These are phyloP conservation scores for Aspergillus luchuensis DNA, from an alignment of 2,329 filamentous ascomycete genomes.

Conservation along the genomic window DNA sequence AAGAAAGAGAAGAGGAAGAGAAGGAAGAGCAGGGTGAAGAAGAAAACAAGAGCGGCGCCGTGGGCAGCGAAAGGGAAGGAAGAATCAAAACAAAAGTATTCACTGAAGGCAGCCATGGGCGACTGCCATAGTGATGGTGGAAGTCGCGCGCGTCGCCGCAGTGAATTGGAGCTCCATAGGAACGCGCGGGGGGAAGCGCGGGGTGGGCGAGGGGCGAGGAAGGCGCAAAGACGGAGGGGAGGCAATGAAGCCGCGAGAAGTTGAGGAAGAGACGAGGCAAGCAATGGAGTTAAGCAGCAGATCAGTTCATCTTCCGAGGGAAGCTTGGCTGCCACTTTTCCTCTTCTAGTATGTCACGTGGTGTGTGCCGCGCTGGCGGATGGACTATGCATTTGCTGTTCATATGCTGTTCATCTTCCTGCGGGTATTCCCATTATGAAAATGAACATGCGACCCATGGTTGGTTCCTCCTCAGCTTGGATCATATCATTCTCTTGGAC, in stretches of 20 bases:
- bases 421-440: no score
- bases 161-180: conserved; percentile 15
- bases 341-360: not conserved
- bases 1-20: conserved; percentile 8
- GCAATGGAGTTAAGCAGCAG: not conserved
- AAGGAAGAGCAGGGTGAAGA: not conserved
- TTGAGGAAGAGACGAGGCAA: not conserved
- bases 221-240: conserved; percentile 1
- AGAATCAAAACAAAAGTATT: conserved; percentile 19
- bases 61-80: conserved; percentile 5
- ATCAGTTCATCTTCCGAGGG: not conserved
- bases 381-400: no score
- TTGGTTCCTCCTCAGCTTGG: no score
- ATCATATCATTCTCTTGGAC: no score
- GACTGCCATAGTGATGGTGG: conserved; percentile 13
- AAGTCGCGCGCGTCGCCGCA: conserved; percentile 15
- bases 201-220: not conserved
- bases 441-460: no score
- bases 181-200: not conserved
- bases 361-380: not conserved
- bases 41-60: not conserved
- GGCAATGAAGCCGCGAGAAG: conserved; percentile 4
- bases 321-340: not conserved
- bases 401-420: no score
- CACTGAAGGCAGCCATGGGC: conserved; percentile 16